phyloP scores from a whole-genome alignment of 2,329 filamentous ascomycete genomes.

The Phyllosticta capitalensis region DNA sequence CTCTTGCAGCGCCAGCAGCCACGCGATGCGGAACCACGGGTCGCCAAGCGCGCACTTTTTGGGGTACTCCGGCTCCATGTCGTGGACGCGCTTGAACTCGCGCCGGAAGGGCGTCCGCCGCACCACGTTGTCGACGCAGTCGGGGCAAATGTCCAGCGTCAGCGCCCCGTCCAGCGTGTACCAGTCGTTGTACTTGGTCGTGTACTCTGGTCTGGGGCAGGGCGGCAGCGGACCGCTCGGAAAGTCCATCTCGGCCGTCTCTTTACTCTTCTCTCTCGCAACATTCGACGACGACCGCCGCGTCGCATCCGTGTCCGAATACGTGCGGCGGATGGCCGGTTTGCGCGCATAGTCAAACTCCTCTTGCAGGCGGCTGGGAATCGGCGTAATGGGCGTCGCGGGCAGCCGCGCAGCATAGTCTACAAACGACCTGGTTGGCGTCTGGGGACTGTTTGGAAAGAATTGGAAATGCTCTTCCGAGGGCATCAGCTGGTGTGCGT shows the following conservation, averaged over 20 bases:
- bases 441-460: conserved; percentile 14
- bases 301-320: not conserved
- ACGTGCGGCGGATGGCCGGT: conserved; percentile 2
- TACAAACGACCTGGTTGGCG: not conserved
- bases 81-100: conserved; percentile 54
- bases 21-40: conserved; percentile 77
- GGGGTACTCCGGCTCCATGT: conserved; percentile 47
- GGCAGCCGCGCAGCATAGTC: not conserved
- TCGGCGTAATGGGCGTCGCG: not conserved
- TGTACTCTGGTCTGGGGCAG: conserved; percentile 58
- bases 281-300: not conserved
- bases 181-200: conserved; percentile 65
- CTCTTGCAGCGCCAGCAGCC: conserved; percentile 68
- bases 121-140: conserved; percentile 65
- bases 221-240: conserved; percentile 41
- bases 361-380: conserved; percentile 3
- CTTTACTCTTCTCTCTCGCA: not conserved
- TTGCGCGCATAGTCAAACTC: not conserved
- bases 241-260: not conserved
- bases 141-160: conserved; percentile 72
- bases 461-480: conserved; percentile 34
- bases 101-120: conserved; percentile 56
- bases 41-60: conserved; percentile 71
- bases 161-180: conserved; percentile 62
- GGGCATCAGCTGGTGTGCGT: conserved; percentile 33